A percentile compares a stretch with the other conserved stretches of the same genome.
Conservation (phyloP, 108 stramenopile species). For the Discostella stelligeroides region DNA sequence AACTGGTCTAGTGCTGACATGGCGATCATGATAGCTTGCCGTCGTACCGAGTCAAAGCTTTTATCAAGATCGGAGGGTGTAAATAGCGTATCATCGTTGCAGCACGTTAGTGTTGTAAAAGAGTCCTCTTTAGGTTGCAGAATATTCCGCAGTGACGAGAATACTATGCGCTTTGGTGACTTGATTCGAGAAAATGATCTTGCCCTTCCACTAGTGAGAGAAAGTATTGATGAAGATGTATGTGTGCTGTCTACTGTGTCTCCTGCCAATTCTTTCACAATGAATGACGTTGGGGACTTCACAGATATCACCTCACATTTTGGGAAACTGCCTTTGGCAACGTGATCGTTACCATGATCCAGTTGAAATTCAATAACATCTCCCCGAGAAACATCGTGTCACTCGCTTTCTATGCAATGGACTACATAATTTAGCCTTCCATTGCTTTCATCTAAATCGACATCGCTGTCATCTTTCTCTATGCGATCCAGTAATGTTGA, state of each 20-base stretch:
- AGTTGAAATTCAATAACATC: slow-evolving; percentile 69
- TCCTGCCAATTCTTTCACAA: slow-evolving; percentile 30
- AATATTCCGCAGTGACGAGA: slow-evolving; percentile 60
- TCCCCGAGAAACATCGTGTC: slow-evolving; percentile 85
- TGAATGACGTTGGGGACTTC: slow-evolving; percentile 67
- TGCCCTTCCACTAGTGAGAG: slow-evolving; percentile 32
- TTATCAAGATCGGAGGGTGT: slow-evolving; percentile 88
- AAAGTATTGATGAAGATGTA: slow-evolving; percentile 14
- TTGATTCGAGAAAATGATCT: slow-evolving; percentile 71
- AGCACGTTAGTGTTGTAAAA: slow-evolving; percentile 6
- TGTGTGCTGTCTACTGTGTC: slow-evolving; percentile 3
- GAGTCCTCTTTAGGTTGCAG: slow-evolving; percentile 26
- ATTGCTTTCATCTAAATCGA: slow-evolving; percentile 16
- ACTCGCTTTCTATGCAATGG: slow-evolving; percentile 68
- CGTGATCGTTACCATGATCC: slow-evolving; percentile 26
- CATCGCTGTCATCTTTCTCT: slow-evolving; percentile 35
- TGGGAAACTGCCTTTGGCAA: slow-evolving; percentile 14
- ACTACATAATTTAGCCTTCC: slow-evolving; percentile 19
- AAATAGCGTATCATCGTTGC: slow-evolving; percentile 56
- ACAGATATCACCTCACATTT: slow-evolving; percentile 62
- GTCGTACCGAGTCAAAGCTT: slow-evolving; percentile 69
- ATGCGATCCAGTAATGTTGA: slow-evolving; percentile 66
- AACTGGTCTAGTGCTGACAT: slow-evolving; percentile 71
- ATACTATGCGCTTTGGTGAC: slow-evolving; percentile 54
- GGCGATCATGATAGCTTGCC: slow-evolving; percentile 59